Percentiles rank a stretch among this genome's conserved stretches.
These are phyloP conservation scores for Achaetomium macrosporum DNA, from an alignment of 2,329 filamentous ascomycete genomes.

Conservation along the genomic window DNA sequence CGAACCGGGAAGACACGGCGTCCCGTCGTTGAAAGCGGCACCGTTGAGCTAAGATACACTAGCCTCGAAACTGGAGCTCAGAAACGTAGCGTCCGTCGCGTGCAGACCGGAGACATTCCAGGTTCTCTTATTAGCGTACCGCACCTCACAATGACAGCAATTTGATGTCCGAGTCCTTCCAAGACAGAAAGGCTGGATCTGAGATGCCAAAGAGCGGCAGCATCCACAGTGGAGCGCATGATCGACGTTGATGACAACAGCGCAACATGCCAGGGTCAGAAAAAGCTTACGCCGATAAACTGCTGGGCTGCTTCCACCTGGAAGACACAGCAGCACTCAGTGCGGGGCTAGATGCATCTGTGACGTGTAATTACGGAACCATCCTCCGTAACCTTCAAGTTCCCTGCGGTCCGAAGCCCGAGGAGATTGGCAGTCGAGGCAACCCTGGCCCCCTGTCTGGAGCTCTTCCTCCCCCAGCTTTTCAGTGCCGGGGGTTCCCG, in stretches of 20 bases:
- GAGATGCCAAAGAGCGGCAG: neutral
- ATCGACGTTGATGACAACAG: neutral
- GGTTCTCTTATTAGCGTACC: no score
- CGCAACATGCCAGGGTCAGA: neutral
- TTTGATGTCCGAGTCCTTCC: neutral
- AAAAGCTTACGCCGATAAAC: neutral
- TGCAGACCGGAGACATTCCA: no score
- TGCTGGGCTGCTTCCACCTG: no score
- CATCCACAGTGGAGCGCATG: neutral
- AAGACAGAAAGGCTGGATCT: neutral
- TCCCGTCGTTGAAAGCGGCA: neutral
- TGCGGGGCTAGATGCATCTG: neutral
- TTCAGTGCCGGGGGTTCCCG: conserved; percentile 1
- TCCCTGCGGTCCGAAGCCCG: no score
- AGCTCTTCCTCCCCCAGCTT: conserved; percentile 8
- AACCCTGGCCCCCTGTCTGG: conserved; percentile 4
- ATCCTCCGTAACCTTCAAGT: no score
- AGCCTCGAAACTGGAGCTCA: no score
- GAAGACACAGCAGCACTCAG: no score
- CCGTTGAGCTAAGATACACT: neutral
- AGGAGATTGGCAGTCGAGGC: neutral
- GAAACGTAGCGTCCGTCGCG: no score
- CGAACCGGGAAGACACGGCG: neutral
- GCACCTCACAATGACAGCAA: no score
- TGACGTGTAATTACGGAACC: neutral